These are phyloP conservation scores for Dalechampia spathulata DNA, from an alignment of 441 rosid species.

Conservation along the genomic window DNA sequence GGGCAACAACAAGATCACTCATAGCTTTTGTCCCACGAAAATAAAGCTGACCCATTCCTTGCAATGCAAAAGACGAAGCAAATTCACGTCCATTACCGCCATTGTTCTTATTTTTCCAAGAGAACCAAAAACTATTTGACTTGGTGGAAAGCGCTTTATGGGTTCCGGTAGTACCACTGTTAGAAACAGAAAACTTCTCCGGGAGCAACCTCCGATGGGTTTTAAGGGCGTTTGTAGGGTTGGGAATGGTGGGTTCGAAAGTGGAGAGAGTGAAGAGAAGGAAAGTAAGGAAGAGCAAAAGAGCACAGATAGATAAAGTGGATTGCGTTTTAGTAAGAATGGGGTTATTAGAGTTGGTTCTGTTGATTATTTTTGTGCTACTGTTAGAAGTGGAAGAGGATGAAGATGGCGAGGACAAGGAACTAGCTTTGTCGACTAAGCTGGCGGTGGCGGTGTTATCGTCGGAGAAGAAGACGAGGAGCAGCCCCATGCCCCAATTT, in stretches of 20 bases:
- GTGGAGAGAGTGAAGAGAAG: conserved; percentile 85
- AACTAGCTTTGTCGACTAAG: conserved; percentile 5
- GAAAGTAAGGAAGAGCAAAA: conserved; percentile 58
- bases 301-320: conserved; percentile 64
- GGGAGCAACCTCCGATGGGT: conserved; percentile 35
- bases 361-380: conserved; percentile 14
- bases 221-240: conserved; percentile 5
- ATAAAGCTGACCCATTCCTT: conserved; percentile 77
- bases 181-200: conserved; percentile 2
- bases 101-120: not conserved
- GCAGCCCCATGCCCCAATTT: conserved; percentile 54
- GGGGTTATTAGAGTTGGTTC: conserved; percentile 43
- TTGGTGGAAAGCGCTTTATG: conserved; percentile 1
- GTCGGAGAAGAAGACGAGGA: conserved; percentile 73
- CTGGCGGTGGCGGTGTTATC: conserved; percentile 13
- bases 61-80: conserved; percentile 43
- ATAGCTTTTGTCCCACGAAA: conserved; percentile 61
- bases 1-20: conserved; percentile 60
- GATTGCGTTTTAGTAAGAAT: conserved; percentile 63
- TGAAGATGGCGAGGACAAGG: conserved; percentile 21
- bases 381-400: conserved; percentile 10
- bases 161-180: not conserved
- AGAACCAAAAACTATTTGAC: conserved; percentile 10
- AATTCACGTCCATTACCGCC: not conserved
- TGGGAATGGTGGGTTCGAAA: conserved; percentile 53